Conservation (phyloP, 1,284 basidiomycete species). For the Ceratobasidium theobromae region DNA sequence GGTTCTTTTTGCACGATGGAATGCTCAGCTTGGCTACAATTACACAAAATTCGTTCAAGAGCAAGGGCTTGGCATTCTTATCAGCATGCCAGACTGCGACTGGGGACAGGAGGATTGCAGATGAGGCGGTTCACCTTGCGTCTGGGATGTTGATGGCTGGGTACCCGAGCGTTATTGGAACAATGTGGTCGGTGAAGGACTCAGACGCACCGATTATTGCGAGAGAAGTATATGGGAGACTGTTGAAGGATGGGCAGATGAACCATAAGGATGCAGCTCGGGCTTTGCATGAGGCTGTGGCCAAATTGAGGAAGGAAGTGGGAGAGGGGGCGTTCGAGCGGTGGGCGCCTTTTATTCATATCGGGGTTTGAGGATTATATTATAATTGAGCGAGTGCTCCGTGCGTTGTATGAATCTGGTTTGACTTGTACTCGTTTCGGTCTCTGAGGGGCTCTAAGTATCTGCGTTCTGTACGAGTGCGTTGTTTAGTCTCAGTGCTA, state of each 20-base stretch:
- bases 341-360: not conserved
- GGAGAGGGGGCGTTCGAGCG: not conserved
- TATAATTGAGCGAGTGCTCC: too few relatives aligned
- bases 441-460: too few relatives aligned
- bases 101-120: not conserved
- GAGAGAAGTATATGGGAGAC: not conserved
- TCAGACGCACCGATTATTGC: not conserved
- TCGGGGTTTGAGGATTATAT: not conserved
- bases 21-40: not conserved
- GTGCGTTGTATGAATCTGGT: too few relatives aligned
- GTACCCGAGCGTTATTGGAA: not conserved
- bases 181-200: not conserved
- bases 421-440: too few relatives aligned
- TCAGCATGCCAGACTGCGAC: not conserved
- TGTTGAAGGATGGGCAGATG: not conserved
- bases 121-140: not conserved
- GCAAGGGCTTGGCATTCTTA: not conserved
- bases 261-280: not conserved
- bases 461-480: too few relatives aligned
- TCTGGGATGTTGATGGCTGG: not conserved
- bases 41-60: not conserved
- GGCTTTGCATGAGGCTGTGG: not conserved
- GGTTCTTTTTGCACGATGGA: not conserved
- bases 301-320: not conserved
- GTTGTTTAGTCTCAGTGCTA: too few relatives aligned